Conservation (phyloP, 352 stramenopile genomes). For the Phytopythium vexans region DNA sequence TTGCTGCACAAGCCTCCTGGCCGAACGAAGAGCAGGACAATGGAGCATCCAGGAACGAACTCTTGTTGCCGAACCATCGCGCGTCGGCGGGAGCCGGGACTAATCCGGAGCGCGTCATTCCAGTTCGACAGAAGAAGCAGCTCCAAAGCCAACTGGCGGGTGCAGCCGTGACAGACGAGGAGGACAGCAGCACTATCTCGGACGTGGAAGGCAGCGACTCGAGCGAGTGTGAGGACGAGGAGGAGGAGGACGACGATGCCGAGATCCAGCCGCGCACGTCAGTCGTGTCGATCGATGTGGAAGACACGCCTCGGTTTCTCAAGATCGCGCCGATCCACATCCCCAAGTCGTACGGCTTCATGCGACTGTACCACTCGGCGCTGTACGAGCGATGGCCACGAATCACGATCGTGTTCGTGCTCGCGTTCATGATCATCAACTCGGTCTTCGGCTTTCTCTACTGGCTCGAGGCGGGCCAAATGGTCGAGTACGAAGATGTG, state of each 20-base stretch:
- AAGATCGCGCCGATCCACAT: slow-evolving; percentile 71
- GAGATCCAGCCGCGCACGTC: slow-evolving; percentile 25
- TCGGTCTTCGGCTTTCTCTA: slow-evolving; percentile 60
- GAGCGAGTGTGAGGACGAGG: slow-evolving; percentile 14
- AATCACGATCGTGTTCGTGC: slow-evolving; percentile 71
- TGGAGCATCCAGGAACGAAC: background rate
- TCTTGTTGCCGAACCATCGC: too few species aligned
- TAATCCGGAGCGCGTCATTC: slow-evolving; percentile 13
- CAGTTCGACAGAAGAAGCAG: slow-evolving; percentile 28
- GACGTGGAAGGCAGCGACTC: slow-evolving; percentile 17
- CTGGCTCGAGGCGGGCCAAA: slow-evolving; percentile 33
- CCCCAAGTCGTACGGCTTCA: slow-evolving; percentile 78
- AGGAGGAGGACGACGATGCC: slow-evolving; percentile 5
- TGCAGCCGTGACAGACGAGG: slow-evolving; percentile 20
- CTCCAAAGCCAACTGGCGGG: slow-evolving; percentile 48
- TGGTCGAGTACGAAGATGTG: slow-evolving; percentile 48
- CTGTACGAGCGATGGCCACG: slow-evolving; percentile 68
- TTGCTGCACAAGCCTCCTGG: background rate
- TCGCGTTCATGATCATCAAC: slow-evolving; percentile 69
- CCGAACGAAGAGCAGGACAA: background rate
- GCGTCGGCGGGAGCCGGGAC: background rate
- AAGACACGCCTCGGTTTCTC: slow-evolving; percentile 78
- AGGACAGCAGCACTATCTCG: slow-evolving; percentile 30
- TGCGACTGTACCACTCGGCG: slow-evolving; percentile 75
- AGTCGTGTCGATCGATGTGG: slow-evolving; percentile 63